Base-by-base conservation (phyloP, 1,139 yeast species). In the Lodderomyces beijingensis region DNA sequence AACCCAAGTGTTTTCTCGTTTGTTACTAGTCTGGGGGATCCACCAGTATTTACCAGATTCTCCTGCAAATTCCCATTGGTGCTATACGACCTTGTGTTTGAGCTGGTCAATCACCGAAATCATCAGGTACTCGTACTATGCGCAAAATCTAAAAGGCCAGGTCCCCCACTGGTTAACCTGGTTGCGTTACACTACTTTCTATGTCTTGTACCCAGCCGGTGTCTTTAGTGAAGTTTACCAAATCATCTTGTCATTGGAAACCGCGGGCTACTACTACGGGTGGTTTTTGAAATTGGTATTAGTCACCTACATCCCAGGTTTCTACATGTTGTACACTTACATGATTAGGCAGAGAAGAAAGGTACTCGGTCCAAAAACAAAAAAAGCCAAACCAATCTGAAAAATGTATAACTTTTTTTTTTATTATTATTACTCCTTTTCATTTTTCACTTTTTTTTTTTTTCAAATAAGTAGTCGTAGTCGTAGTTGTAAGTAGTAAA, bases 41-140 rank as follows among this genome's bases (percentile, higher is more conserved):
- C 78, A 87, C 61, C 77, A 76, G 40, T 55, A 71, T 12, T 69
- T 88, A 47, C 96, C 97, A 9, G 54, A 74, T 15, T 72, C 83
- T 21, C 81, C 73, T 42, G 88, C 77, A 22, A 78, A 71, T 47
- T 51, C 46, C 43, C 75, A 78, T 36, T 75, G 79, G 74, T 66
- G 75, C 29, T 82, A 79, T 52, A 56, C 76, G 28, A 66, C 93
- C 2, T 74, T 91, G 57, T 70, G 79, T 29, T 51, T 79, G 34
- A 91, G 96, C 13, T 91, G 99, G 99, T 77, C 91, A 13, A 53
- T 85, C 37, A 87, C 97, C 21, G 99, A 91, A 58, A 73, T 87
- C 32, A 79, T 89, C 38, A 75, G 98, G 51, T 91, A 91, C 62
- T 71, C 86, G 28, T 91, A 77, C 63, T 93, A 83, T 53, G 94